Conservation (phyloP, 192 early-diverging fungal genomes). For the Backusella mclennaniae region DNA sequence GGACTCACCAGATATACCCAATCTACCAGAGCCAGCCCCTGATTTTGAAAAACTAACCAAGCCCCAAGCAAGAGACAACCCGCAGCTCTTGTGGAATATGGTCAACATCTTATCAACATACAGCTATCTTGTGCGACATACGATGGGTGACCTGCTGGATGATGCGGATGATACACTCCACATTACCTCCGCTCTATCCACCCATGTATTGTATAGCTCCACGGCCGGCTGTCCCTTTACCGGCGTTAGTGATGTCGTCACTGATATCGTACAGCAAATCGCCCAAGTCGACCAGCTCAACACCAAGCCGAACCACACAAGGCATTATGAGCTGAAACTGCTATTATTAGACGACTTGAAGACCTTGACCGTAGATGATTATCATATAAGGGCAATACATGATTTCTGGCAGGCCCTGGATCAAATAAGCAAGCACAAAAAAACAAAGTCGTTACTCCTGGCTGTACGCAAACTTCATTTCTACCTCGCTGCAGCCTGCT, state of each 20-base stretch:
- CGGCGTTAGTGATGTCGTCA: background rate
- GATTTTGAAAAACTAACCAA: slow-evolving; percentile 12
- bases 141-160: slow-evolving; percentile 15
- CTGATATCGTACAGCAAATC: background rate
- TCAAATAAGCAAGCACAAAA: background rate
- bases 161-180: slow-evolving; percentile 5
- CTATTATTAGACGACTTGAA: background rate
- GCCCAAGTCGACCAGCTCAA: background rate
- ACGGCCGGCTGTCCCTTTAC: background rate
- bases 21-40: background rate
- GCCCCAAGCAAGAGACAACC: background rate
- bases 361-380: background rate
- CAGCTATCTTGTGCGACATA: slow-evolving; percentile 19
- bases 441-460: background rate
- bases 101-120: slow-evolving; percentile 21
- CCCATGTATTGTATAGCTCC: slow-evolving; percentile 11
- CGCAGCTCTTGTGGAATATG: slow-evolving; percentile 1
- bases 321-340: background rate
- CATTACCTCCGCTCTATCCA: background rate
- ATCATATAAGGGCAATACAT: background rate
- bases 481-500: background rate
- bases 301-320: background rate
- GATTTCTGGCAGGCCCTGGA: slow-evolving; percentile 8
- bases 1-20: background rate
- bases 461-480: slow-evolving; percentile 14